A percentile compares a stretch with the other conserved stretches of the same genome.
Evolutionary conservation across 1,284 basidiomycete genomes (phyloP).

Genomic region (Filobasidium uniguttulatum): DNA sequence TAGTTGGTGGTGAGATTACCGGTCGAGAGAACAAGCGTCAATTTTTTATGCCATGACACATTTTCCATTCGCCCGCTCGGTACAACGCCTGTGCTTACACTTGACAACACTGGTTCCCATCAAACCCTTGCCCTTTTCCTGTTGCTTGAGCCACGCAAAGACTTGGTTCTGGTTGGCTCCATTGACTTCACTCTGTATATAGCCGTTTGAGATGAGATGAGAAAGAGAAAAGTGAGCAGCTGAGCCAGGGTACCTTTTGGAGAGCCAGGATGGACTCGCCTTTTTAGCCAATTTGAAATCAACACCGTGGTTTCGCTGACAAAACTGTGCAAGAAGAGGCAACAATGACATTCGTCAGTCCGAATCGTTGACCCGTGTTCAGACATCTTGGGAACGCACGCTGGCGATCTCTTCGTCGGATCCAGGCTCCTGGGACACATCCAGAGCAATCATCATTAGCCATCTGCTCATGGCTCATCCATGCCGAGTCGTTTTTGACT

Average conservation of each 20-base stretch:
- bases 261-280: constrained; percentile 20
- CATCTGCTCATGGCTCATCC: neutral
- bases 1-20: too few species aligned
- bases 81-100: constrained; percentile 5
- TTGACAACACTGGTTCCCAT: constrained; percentile 32
- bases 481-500: neutral
- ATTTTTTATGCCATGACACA: too few species aligned
- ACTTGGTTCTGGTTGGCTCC: constrained; percentile 63
- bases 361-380: too few species aligned
- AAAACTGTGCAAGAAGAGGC: constrained; percentile 17
- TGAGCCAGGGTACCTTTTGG: too few species aligned
- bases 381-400: constrained; percentile 24
- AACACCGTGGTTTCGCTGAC: constrained; percentile 56
- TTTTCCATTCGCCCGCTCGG: too few species aligned
- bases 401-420: constrained; percentile 51
- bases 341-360: too few species aligned
- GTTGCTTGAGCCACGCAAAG: constrained; percentile 68
- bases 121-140: constrained; percentile 22
- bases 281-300: constrained; percentile 71
- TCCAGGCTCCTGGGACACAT: constrained; percentile 57
- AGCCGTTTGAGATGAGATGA: too few species aligned
- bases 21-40: too few species aligned
- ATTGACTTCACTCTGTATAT: constrained; percentile 69
- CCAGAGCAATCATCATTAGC: constrained; percentile 6
- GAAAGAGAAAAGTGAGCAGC: too few species aligned